Evolutionary conservation across 306 rosid species (phyloP).

Genomic region (Prunus dulcis): DNA sequence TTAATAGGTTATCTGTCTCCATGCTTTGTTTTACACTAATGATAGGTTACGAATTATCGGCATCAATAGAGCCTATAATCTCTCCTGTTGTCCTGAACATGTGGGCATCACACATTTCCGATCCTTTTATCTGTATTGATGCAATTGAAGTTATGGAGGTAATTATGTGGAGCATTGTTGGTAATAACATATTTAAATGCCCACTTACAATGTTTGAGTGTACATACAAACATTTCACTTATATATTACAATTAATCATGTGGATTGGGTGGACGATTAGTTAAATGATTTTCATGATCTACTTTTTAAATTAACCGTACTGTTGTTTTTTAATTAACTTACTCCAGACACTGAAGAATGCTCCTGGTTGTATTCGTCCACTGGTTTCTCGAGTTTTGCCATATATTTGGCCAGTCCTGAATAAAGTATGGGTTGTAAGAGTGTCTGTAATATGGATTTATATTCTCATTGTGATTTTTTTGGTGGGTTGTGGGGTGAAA

Average conservation of each 20-base stretch:
- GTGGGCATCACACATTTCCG: slow-evolving; percentile 85
- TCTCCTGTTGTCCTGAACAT: slow-evolving; percentile 79
- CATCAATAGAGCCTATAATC: slow-evolving; percentile 59
- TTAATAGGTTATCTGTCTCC: slow-evolving; percentile 16
- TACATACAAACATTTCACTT: background rate
- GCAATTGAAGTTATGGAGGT: slow-evolving; percentile 96
- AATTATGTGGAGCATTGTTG: slow-evolving; percentile 28
- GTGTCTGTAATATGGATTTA: slow-evolving; percentile 3
- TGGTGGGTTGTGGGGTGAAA: background rate
- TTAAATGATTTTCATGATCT: background rate
- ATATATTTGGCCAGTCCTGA: slow-evolving; percentile 65
- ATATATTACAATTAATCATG: background rate
- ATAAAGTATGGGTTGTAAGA: slow-evolving; percentile 46
- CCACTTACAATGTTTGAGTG: background rate
- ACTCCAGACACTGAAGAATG: slow-evolving; percentile 67
- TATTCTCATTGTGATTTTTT: slow-evolving; percentile 12
- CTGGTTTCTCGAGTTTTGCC: slow-evolving; percentile 79
- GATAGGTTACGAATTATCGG: slow-evolving; percentile 63
- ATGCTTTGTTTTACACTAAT: slow-evolving; percentile 16
- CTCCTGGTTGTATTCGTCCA: slow-evolving; percentile 80
- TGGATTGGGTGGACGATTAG: background rate
- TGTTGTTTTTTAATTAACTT: slow-evolving; percentile 16
- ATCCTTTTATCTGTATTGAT: slow-evolving; percentile 92
- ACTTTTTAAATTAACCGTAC: slow-evolving; percentile 16
- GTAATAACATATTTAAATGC: slow-evolving; percentile 6